Evolutionary conservation across 768 basidiomycete species (phyloP), one percentile per base, ranked within the genome.

Genomic region (Lactarius hengduanensis): DNA sequence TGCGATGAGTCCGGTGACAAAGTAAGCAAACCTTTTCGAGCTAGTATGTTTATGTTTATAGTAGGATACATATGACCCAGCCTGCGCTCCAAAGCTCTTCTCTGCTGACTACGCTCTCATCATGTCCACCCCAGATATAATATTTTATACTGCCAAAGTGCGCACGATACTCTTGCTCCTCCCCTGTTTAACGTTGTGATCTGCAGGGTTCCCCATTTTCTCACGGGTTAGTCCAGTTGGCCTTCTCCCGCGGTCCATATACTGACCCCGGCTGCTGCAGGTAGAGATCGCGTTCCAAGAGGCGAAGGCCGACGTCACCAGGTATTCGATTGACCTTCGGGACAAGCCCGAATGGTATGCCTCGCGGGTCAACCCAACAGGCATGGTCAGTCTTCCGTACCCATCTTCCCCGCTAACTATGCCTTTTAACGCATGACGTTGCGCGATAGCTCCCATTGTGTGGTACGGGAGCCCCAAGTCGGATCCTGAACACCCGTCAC

Each of bases 331-430:
- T 45, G 83, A 89, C 70, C 74, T 89, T 28, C 57, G 67, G 67
- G 83, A 85, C 76, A 89, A 89, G 75, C 88, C 88, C 0, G 83
- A 81, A 59, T 88, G 87, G 87, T 89, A 85, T 72, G 82, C 82
- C 0, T 78, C 81, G 0, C 79, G 83, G 61, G 81, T 89, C 43
- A 88, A 89, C 73, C 83, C 83, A 1, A 85, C 82, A 2, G 81
- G 82, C 74, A 87, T 87, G 79, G 87, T 85, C 71, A 22, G 74
- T 5, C 22, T 10, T 11, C 71, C 15, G 11, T 22, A 0, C 22
- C 1, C 47, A 26, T 47, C 5, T 16, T 16, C 20, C 4, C 18
- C n/a, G 22, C 26, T 4, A 50, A 32, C 43, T 16, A 40, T 10
- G 13, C n/a, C 13, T 4, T 18, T 28, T 30, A 18, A 53, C 32